These are phyloP conservation scores for Hypoxylon cercidicola DNA, from an alignment of 495 filamentous ascomycete species.

Conservation along the genomic window DNA sequence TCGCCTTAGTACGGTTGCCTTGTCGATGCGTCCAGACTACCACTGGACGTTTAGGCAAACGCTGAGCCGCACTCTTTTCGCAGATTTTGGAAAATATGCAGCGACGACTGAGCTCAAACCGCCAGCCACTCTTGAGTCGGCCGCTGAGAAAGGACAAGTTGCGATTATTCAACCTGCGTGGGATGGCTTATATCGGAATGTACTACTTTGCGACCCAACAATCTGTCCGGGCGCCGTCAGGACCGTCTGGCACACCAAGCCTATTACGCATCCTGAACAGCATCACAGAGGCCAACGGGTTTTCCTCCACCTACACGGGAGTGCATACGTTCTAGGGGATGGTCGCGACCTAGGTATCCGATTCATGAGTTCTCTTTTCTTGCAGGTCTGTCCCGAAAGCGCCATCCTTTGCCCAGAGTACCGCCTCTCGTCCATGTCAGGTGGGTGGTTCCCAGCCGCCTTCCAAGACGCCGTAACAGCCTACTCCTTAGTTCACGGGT, in stretches of 20 bases:
- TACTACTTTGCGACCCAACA: conserved; percentile 20
- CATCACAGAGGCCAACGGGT: conserved; percentile 30
- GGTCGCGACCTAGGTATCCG: conserved; percentile 45
- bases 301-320: conserved; percentile 61
- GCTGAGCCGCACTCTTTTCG: conserved; percentile 41
- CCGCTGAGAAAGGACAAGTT: conserved; percentile 46
- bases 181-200: conserved; percentile 14
- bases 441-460: conserved; percentile 53
- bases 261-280: not conserved
- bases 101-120: conserved; percentile 35
- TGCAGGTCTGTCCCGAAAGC: conserved; percentile 17
- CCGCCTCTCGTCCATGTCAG: conserved; percentile 45
- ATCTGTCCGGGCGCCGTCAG: conserved; percentile 13
- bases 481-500: conserved; percentile 48
- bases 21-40: conserved; percentile 44
- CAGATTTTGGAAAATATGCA: conserved; percentile 35
- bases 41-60: conserved; percentile 49
- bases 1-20: conserved; percentile 44
- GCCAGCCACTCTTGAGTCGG: conserved; percentile 43
- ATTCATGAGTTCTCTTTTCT: conserved; percentile 35
- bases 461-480: conserved; percentile 57
- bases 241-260: conserved; percentile 14
- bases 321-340: conserved; percentile 56
- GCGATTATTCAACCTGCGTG: conserved; percentile 42
- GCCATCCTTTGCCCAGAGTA: conserved; percentile 49